phyloP scores from a whole-genome alignment of 352 stramenopile genomes.

The Phytopythium kandeliae region DNA sequence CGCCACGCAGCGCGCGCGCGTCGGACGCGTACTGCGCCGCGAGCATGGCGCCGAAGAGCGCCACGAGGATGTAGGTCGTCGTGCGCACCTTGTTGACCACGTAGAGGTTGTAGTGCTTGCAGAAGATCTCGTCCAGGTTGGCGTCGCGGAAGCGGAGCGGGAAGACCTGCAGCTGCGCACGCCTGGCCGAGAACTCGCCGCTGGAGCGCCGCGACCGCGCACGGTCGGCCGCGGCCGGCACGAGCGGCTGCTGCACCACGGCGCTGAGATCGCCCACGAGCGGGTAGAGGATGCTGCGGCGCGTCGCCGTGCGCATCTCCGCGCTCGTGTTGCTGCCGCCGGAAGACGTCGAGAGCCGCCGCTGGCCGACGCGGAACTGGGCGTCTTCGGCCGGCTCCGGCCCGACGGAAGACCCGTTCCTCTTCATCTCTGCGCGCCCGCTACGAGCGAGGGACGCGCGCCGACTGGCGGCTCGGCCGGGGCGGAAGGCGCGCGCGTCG shows the following conservation, averaged over 20 bases:
- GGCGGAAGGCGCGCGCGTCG: too few relatives aligned
- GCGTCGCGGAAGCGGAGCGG: constrained; percentile 52
- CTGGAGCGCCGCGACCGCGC: not conserved
- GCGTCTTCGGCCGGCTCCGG: constrained; percentile 7
- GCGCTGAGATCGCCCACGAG: constrained; percentile 29
- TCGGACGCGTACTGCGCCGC: constrained; percentile 41
- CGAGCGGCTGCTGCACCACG: constrained; percentile 26
- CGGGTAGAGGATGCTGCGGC: constrained; percentile 16
- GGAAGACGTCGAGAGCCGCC: not conserved
- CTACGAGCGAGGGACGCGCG: not conserved
- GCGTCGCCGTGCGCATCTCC: constrained; percentile 10
- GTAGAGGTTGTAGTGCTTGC: constrained; percentile 71
- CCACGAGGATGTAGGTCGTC: constrained; percentile 39
- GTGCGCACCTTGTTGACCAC: constrained; percentile 59
- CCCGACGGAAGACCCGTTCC: not conserved
- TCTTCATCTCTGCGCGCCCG: not conserved
- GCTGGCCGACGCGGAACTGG: constrained; percentile 3
- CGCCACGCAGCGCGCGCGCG: constrained; percentile 13
- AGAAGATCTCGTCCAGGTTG: constrained; percentile 61
- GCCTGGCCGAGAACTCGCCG: constrained; percentile 12
- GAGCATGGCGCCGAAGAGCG: constrained; percentile 42
- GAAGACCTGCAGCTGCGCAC: constrained; percentile 46
- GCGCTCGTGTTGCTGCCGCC: constrained; percentile 6
- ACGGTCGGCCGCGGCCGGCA: not conserved
- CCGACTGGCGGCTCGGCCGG: too few relatives aligned